Evolutionary conservation across 345 rosid species (phyloP).

Genomic region (Cardamine chenopodiifolia): DNA sequence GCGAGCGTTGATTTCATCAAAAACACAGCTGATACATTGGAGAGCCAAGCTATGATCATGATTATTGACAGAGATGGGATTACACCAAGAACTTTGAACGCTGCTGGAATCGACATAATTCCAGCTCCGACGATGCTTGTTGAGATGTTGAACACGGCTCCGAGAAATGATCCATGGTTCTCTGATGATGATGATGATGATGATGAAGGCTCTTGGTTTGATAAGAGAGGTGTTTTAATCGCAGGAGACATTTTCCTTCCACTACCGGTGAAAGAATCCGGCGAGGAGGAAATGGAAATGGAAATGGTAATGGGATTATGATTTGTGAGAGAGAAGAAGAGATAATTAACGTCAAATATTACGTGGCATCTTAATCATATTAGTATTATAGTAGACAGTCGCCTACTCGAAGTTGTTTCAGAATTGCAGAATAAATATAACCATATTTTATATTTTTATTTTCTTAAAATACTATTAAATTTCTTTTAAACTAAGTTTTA

Average conservation of each 20-base stretch:
- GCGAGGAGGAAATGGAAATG: neutral
- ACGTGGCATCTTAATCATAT: constrained; percentile 1
- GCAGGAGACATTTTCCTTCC: constrained; percentile 53
- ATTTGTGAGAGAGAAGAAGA: neutral
- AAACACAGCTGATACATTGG: constrained; percentile 70
- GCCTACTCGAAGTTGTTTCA: neutral
- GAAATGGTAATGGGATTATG: neutral
- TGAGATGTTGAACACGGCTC: constrained; percentile 89
- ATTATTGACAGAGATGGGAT: constrained; percentile 73
- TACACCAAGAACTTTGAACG: constrained; percentile 75
- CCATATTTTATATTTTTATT: too few species aligned
- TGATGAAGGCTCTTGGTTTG: constrained; percentile 36
- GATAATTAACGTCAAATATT: neutral
- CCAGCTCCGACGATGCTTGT: constrained; percentile 89
- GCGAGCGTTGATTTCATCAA: constrained; percentile 65
- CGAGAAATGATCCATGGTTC: constrained; percentile 55
- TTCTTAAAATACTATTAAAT: too few species aligned
- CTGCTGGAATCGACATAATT: constrained; percentile 90
- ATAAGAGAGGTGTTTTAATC: constrained; percentile 54
- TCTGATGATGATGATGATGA: constrained; percentile 7
- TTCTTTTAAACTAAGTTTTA: too few species aligned
- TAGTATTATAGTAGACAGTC: neutral
- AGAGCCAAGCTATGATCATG: constrained; percentile 63
- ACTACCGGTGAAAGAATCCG: constrained; percentile 14
- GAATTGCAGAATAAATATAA: too few species aligned